These are phyloP conservation scores for Neurospora tetrasperma DNA, from an alignment of 495 filamentous ascomycete species.

Conservation along the genomic window DNA sequence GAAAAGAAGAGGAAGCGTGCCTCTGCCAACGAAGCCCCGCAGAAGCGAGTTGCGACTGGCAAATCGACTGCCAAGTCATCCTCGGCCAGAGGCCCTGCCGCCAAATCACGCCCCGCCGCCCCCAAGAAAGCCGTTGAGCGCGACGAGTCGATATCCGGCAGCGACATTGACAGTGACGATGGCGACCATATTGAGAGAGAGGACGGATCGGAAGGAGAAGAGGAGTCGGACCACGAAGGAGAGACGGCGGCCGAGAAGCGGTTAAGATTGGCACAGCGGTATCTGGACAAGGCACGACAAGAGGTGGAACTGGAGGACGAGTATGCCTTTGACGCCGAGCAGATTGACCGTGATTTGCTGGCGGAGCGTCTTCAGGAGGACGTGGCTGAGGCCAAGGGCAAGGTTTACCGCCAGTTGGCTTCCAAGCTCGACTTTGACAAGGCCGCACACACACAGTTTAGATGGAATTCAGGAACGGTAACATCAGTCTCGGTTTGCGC, in stretches of 20 bases:
- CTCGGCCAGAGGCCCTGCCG: conserved; percentile 30
- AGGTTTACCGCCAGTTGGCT: conserved; percentile 70
- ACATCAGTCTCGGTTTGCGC: conserved; percentile 70
- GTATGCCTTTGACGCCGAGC: conserved; percentile 80
- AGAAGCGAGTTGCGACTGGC: conserved; percentile 35
- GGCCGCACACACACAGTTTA: conserved; percentile 58
- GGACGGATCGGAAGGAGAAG: conserved; percentile 35
- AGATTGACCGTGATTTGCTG: conserved; percentile 86
- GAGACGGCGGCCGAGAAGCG: conserved; percentile 86
- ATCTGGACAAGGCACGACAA: conserved; percentile 76
- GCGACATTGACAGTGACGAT: conserved; percentile 51
- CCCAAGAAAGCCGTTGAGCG: conserved; percentile 50
- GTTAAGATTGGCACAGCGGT: conserved; percentile 81
- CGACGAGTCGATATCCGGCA: conserved; percentile 78
- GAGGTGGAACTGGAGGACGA: conserved; percentile 53
- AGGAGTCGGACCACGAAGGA: conserved; percentile 43
- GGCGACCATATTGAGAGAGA: conserved; percentile 27
- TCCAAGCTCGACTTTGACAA: conserved; percentile 52
- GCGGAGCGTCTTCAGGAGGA: conserved; percentile 84
- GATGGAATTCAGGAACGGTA: conserved; percentile 62
- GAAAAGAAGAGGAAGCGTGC: conserved; percentile 71
- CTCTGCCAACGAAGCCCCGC: conserved; percentile 29
- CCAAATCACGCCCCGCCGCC: conserved; percentile 29
- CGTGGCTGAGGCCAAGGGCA: conserved; percentile 86
- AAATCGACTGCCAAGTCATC: conserved; percentile 27